A percentile compares a stretch with the other conserved stretches of the same genome.
These are phyloP conservation scores for Ensete glaucum DNA, from an alignment of 176 grass and related monocot genomes.

Conservation along the genomic window DNA sequence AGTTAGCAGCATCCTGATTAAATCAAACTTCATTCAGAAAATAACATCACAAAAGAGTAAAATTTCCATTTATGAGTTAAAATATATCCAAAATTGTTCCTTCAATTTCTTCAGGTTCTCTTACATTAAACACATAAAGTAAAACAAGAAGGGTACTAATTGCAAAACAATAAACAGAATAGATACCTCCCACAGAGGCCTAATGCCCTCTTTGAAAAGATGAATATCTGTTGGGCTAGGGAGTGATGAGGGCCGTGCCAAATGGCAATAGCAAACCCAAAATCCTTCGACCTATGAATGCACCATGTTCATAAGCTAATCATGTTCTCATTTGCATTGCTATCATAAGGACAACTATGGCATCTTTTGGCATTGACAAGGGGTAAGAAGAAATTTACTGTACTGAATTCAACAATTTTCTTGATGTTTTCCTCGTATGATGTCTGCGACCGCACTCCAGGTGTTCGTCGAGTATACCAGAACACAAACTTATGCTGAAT, in stretches of 20 bases:
- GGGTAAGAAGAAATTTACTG: conserved; percentile 31
- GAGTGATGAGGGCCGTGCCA: conserved; percentile 51
- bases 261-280: conserved; percentile 97
- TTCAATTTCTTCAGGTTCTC: too few species aligned
- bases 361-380: not conserved
- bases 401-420: conserved; percentile 82
- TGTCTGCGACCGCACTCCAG: conserved; percentile 57
- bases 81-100: too few species aligned
- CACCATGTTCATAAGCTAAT: conserved; percentile 9
- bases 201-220: conserved; percentile 96
- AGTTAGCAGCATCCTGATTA: conserved; percentile 65
- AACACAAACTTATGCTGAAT: conserved; percentile 74
- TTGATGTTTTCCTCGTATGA: conserved; percentile 96
- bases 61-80: too few species aligned
- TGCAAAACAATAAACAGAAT: not conserved
- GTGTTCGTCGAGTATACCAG: conserved; percentile 79
- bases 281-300: conserved; percentile 78
- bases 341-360: not conserved
- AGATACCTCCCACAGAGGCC: conserved; percentile 93
- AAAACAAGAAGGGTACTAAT: not conserved
- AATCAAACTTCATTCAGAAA: conserved; percentile 27
- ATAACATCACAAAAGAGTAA: not conserved
- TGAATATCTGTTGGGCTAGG: conserved; percentile 80
- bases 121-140: too few species aligned
- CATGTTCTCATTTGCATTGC: conserved; percentile 12